A percentile compares a stretch with the other conserved stretches of the same genome.
These are phyloP conservation scores for Ophiostoma angusticollis DNA, from an alignment of 2,329 filamentous ascomycete genomes.

Conservation along the genomic window DNA sequence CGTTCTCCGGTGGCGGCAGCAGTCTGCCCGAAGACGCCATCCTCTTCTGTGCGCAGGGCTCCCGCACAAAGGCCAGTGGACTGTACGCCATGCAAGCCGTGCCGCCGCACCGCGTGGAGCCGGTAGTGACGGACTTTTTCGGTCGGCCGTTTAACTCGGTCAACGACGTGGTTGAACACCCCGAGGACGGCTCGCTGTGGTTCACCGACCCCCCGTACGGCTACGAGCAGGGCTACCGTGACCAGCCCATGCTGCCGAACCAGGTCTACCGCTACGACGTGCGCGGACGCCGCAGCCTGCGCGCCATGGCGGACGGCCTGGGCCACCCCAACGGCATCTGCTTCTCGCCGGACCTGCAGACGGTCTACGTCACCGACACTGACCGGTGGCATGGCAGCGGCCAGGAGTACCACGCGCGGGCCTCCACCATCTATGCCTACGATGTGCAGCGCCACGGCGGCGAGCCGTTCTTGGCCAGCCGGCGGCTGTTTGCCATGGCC, in stretches of 20 bases:
- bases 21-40: slow-evolving; percentile 18
- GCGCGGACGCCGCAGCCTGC: slow-evolving; percentile 24
- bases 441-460: slow-evolving; percentile 27
- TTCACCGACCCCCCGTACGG: slow-evolving; percentile 36
- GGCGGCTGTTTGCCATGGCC: slow-evolving; percentile 38
- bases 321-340: slow-evolving; percentile 29
- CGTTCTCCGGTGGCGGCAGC: neutral
- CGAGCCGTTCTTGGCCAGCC: slow-evolving; percentile 32
- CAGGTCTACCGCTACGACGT: slow-evolving; percentile 34
- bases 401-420: slow-evolving; percentile 18
- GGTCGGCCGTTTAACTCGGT: slow-evolving; percentile 34
- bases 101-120: slow-evolving; percentile 19
- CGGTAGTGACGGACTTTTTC: slow-evolving; percentile 29
- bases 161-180: slow-evolving; percentile 27
- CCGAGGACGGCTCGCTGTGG: slow-evolving; percentile 31
- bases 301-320: slow-evolving; percentile 36
- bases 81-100: slow-evolving; percentile 21
- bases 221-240: slow-evolving; percentile 31
- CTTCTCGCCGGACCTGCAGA: slow-evolving; percentile 25
- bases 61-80: slow-evolving; percentile 21
- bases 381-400: slow-evolving; percentile 21
- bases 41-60: slow-evolving; percentile 17
- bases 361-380: slow-evolving; percentile 31
- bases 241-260: slow-evolving; percentile 29
- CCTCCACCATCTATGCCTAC: slow-evolving; percentile 26